These are phyloP conservation scores for Rhizodiscina lignyota DNA, from an alignment of 495 filamentous ascomycete genomes.

Conservation along the genomic window DNA sequence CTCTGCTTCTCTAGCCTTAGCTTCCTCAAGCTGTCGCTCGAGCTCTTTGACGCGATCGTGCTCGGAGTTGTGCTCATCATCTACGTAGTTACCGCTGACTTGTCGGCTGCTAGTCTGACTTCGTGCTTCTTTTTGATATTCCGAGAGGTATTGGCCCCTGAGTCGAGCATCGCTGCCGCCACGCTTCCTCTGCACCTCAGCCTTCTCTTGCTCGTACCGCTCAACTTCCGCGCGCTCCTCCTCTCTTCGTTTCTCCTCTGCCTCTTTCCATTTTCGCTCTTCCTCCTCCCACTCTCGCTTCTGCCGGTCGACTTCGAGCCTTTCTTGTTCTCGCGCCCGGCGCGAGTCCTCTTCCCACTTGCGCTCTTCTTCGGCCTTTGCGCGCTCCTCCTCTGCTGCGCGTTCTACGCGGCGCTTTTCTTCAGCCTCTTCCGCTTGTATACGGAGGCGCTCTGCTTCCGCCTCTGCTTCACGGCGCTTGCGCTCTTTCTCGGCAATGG, in stretches of 20 bases:
- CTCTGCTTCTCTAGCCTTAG: conserved; percentile 68
- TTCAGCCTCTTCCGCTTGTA: conserved; percentile 51
- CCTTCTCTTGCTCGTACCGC: conserved; percentile 41
- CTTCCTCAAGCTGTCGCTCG: conserved; percentile 69
- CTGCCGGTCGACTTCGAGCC: conserved; percentile 52
- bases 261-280: conserved; percentile 62
- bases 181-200: conserved; percentile 46
- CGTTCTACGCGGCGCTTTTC: conserved; percentile 38
- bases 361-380: conserved; percentile 51
- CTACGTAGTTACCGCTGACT: neutral
- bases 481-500: conserved; percentile 48
- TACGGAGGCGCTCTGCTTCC: conserved; percentile 43
- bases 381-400: conserved; percentile 55
- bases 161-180: conserved; percentile 47
- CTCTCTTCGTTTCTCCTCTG: conserved; percentile 55
- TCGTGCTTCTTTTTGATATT: conserved; percentile 50
- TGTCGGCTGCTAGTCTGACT: conserved; percentile 11
- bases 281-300: conserved; percentile 72
- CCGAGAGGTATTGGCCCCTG: conserved; percentile 69
- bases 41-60: conserved; percentile 59
- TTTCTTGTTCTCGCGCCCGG: conserved; percentile 50
- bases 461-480: conserved; percentile 33
- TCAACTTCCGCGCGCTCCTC: conserved; percentile 62
- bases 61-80: conserved; percentile 16
- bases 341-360: conserved; percentile 67